Conservation (phyloP, 441 rosid species). For the Bruguiera hainesii region DNA sequence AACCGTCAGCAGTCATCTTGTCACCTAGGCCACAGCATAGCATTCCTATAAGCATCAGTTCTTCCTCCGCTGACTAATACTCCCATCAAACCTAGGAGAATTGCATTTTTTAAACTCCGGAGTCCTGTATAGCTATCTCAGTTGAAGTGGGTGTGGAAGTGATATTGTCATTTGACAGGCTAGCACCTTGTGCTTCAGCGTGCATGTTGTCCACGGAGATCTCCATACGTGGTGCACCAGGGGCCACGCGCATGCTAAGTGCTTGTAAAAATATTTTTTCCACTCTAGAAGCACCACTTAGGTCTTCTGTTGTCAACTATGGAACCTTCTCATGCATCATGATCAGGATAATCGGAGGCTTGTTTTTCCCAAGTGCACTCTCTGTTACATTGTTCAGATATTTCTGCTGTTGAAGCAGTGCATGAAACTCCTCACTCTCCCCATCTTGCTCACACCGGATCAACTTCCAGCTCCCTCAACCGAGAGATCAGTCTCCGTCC, state of each 20-base stretch:
- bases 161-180: conserved; percentile 30
- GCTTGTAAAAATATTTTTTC: conserved; percentile 77
- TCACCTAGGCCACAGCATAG: neutral
- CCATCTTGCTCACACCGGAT: conserved; percentile 36
- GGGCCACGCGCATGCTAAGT: conserved; percentile 46
- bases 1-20: neutral
- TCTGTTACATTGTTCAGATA: conserved; percentile 62
- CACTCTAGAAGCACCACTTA: conserved; percentile 44
- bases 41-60: neutral
- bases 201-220: conserved; percentile 30
- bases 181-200: conserved; percentile 45
- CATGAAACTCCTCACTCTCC: conserved; percentile 42
- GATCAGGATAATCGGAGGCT: conserved; percentile 46
- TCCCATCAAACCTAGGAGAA: neutral
- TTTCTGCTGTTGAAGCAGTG: conserved; percentile 58
- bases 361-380: conserved; percentile 67
- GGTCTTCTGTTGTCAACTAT: conserved; percentile 42
- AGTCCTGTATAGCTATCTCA: conserved; percentile 40
- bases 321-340: conserved; percentile 60
- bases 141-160: conserved; percentile 36
- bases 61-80: neutral
- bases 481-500: conserved; percentile 53
- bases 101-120: neutral
- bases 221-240: conserved; percentile 46
- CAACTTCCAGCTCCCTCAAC: conserved; percentile 39